phyloP scores from a whole-genome alignment of 169 alveolate genomes.

The Plasmodium cynomolgi region DNA sequence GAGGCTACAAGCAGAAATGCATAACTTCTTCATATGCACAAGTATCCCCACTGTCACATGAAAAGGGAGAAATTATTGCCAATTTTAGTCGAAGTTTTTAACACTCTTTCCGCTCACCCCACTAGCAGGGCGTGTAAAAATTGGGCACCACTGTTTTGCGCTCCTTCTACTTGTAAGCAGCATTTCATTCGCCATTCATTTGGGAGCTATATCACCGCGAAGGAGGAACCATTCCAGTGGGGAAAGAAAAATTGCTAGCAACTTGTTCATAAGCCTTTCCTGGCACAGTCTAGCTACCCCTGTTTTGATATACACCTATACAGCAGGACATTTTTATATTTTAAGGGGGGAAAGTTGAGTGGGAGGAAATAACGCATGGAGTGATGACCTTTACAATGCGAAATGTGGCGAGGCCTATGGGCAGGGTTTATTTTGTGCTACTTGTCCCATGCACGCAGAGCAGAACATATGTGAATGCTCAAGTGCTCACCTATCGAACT shows the following conservation, averaged over 20 bases:
- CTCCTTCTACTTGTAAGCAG: neutral
- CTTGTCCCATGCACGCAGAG: neutral
- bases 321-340: neutral
- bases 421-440: neutral
- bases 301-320: neutral
- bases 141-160: neutral
- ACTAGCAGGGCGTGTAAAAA: neutral
- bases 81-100: neutral
- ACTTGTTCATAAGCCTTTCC: neutral
- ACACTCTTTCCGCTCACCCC: neutral
- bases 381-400: neutral
- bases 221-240: neutral
- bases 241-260: neutral
- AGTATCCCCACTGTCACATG: neutral
- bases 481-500: neutral
- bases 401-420: neutral
- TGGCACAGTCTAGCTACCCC: neutral
- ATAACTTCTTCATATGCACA: neutral
- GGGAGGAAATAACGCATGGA: neutral
- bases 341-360: neutral
- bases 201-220: neutral
- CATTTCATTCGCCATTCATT: neutral
- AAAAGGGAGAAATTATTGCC: neutral
- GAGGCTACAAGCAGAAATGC: neutral
- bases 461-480: neutral